phyloP scores from a whole-genome alignment of 495 filamentous ascomycete genomes.

The Penicillium roqueforti region DNA sequence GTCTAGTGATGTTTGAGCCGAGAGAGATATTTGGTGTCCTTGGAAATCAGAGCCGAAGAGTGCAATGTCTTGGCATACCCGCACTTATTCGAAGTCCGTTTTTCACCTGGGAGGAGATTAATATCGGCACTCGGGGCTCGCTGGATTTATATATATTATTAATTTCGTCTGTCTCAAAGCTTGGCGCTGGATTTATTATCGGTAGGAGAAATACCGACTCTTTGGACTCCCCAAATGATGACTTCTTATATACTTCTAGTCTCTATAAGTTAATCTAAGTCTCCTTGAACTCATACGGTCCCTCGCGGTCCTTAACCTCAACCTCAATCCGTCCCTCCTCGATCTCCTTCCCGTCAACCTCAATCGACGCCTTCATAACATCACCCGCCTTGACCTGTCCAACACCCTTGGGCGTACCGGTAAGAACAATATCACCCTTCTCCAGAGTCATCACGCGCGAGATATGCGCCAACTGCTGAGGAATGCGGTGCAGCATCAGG shows the following conservation, averaged over 20 bases:
- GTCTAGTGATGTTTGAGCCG: background rate
- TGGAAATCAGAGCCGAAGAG: background rate
- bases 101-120: background rate
- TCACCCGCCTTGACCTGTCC: slow-evolving; percentile 82
- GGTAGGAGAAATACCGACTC: slow-evolving; percentile 16
- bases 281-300: slow-evolving; percentile 46
- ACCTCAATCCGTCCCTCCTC: slow-evolving; percentile 86
- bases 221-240: slow-evolving; percentile 6
- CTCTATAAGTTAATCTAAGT: slow-evolving; percentile 25
- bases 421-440: slow-evolving; percentile 86
- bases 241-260: background rate
- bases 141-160: background rate
- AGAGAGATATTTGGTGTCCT: background rate
- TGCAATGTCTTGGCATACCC: slow-evolving; percentile 3
- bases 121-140: background rate
- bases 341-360: slow-evolving; percentile 75
- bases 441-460: slow-evolving; percentile 91
- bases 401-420: slow-evolving; percentile 95
- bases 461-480: slow-evolving; percentile 83
- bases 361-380: slow-evolving; percentile 80
- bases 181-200: background rate
- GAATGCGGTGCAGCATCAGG: slow-evolving; percentile 89
- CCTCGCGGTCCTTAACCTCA: slow-evolving; percentile 64
- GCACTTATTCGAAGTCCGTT: background rate
- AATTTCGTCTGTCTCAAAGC: background rate